Base-by-base conservation (phyloP, 805 yeast genomes). In the Starmerella etchellsii region DNA sequence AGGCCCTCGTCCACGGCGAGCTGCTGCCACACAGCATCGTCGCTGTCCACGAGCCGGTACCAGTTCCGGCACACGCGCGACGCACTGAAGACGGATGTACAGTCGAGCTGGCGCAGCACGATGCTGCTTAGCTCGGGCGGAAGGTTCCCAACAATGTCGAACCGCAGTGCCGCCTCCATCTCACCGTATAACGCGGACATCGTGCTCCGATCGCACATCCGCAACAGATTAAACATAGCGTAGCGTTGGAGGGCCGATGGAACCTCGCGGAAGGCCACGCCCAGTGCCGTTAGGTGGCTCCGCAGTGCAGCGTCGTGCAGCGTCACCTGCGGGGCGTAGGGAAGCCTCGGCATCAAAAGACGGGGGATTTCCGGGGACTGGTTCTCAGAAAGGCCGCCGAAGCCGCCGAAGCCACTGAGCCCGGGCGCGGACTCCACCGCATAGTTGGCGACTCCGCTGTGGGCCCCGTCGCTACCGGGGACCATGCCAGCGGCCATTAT, bases 101-200 rank as follows among this genome's bases (percentile, higher is more conserved):
- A 69, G 54, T 82, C 87, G 42, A 88, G 64, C 43, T 73, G 69
- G 2, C 70, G 62, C 39, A 91, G 64, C 9, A 91, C 75, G 34
- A 74, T 70, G 49, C 72, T 64, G 2, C 82, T 61, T 10, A 91
- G 65, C 55, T 91, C 97, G 0, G 72, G 53, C 0, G 98, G 98
- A 24, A 91, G 62, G 35, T 70, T 62, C 11, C 74, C 56, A 9
- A 88, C 57, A 31, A 91, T 60, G 54, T 91, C 97, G 53, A 88
- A 72, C 49, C 74, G 72, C 53, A 91, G 67, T 10, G 75, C 69
- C 6, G 62, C 57, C 23, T 68, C 68, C 13, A 82, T 64, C 2
- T 69, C 52, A 13, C 69, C 67, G 24, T 70, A 67, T 39, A 84
- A 59, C 11, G 77, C 65, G 35, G 84, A 76, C 39, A 84, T 64